Percentiles rank a stretch among this genome's conserved stretches.
These are phyloP conservation scores for Scedosporium apiospermum DNA, from an alignment of 2,329 filamentous ascomycete species.

Conservation along the genomic window DNA sequence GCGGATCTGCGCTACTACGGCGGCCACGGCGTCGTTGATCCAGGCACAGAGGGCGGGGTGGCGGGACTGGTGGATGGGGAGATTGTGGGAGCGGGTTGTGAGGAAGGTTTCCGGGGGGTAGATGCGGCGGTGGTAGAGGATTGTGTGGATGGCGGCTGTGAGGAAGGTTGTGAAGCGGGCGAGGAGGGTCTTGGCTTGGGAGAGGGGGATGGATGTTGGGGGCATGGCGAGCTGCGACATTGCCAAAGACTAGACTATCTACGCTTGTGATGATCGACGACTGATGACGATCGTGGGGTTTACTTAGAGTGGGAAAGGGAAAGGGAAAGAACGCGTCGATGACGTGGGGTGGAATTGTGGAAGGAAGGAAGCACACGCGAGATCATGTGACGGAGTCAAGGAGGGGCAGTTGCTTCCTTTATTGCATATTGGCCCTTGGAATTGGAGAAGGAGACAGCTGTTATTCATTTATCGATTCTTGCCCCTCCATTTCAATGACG, in stretches of 20 bases:
- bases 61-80: constrained; percentile 74
- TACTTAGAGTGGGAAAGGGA: background rate
- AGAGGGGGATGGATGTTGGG: constrained; percentile 19
- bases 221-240: background rate
- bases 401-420: background rate
- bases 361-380: constrained; percentile 4
- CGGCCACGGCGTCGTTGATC: constrained; percentile 71
- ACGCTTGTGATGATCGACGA: background rate
- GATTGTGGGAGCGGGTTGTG: constrained; percentile 70
- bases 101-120: constrained; percentile 75
- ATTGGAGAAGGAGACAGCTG: background rate
- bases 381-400: constrained; percentile 6
- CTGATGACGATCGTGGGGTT: background rate
- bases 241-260: background rate
- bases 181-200: constrained; percentile 48
- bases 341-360: background rate
- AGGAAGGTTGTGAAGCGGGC: constrained; percentile 70
- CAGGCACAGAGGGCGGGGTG: constrained; percentile 80
- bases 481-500: background rate
- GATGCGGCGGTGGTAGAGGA: constrained; percentile 72
- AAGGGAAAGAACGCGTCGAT: background rate
- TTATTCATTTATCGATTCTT: background rate
- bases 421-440: background rate
- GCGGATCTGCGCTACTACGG: constrained; percentile 61
- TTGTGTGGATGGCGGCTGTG: constrained; percentile 72